These are phyloP conservation scores for Mycena pura DNA, from an alignment of 768 basidiomycete species.

Conservation along the genomic window DNA sequence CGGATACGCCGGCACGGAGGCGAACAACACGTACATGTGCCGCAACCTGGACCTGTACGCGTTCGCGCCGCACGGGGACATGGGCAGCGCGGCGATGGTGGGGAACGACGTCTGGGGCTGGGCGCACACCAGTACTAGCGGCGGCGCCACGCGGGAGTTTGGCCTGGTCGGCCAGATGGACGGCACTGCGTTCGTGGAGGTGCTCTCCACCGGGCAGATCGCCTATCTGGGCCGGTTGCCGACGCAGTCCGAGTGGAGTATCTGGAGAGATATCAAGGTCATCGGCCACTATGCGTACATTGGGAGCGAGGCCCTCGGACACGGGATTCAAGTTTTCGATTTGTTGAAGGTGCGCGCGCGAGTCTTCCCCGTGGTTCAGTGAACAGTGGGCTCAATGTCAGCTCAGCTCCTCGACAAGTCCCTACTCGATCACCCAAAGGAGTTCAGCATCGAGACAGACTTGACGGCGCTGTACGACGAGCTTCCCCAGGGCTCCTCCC, in stretches of 20 bases:
- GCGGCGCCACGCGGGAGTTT: slow-evolving; percentile 17
- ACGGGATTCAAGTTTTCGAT: slow-evolving; percentile 39
- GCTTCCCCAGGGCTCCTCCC: slow-evolving; percentile 36
- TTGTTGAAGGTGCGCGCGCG: slow-evolving; percentile 27
- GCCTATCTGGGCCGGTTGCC: slow-evolving; percentile 36
- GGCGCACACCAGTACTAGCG: slow-evolving; percentile 15
- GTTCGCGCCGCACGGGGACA: slow-evolving; percentile 19
- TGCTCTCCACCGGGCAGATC: slow-evolving; percentile 14
- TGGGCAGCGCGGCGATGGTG: slow-evolving; percentile 11
- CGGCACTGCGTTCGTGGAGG: slow-evolving; percentile 24
- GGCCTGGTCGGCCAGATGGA: slow-evolving; percentile 22
- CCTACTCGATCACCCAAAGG: slow-evolving; percentile 28
- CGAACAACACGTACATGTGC: slow-evolving; percentile 18
- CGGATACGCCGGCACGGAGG: slow-evolving; percentile 8
- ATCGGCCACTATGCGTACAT: slow-evolving; percentile 32
- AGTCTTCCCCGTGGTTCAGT: too few relatives aligned
- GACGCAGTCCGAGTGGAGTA: slow-evolving; percentile 24
- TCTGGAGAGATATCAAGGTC: slow-evolving; percentile 39
- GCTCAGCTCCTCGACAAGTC: slow-evolving; percentile 26
- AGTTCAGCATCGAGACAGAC: slow-evolving; percentile 30
- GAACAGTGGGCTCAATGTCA: too few relatives aligned
- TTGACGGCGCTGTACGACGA: slow-evolving; percentile 29
- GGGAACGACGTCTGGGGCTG: slow-evolving; percentile 25
- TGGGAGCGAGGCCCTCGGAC: slow-evolving; percentile 35
- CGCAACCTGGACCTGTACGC: slow-evolving; percentile 22